Conservation (phyloP, 73 alveolate species). For the Tetrahymena elliotti region DNA sequence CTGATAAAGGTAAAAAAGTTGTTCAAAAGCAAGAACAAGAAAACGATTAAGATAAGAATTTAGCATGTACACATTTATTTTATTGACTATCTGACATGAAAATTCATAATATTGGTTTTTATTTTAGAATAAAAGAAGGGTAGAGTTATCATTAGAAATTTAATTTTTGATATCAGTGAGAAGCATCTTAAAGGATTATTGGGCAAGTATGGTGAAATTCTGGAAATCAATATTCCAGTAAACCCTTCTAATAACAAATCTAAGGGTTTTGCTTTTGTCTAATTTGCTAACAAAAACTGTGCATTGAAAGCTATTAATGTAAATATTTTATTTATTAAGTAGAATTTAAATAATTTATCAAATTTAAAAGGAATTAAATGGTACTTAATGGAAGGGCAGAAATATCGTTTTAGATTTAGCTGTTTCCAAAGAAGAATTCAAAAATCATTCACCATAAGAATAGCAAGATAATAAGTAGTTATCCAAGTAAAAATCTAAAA, state of each 20-base stretch:
- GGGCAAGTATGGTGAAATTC: background rate
- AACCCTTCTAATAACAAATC: background rate
- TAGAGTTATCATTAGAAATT: background rate
- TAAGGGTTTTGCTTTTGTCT: background rate
- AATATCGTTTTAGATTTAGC: background rate
- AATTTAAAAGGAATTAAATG: background rate
- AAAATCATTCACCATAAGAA: background rate
- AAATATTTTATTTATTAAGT: background rate
- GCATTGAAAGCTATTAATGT: background rate
- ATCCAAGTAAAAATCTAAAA: background rate
- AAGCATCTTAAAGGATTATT: background rate
- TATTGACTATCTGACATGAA: background rate
- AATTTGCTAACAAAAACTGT: background rate
- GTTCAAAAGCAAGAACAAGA: background rate
- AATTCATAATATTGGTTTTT: background rate
- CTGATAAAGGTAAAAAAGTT: background rate
- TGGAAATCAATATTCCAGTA: background rate
- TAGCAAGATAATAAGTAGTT: background rate
- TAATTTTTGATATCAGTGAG: background rate
- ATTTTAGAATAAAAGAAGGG: background rate
- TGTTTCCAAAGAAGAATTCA: background rate
- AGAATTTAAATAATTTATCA: background rate
- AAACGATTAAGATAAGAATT: background rate
- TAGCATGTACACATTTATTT: background rate
- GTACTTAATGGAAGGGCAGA: background rate